phyloP scores from a whole-genome alignment of 768 basidiomycete species.

The Auriculariales sp. region DNA sequence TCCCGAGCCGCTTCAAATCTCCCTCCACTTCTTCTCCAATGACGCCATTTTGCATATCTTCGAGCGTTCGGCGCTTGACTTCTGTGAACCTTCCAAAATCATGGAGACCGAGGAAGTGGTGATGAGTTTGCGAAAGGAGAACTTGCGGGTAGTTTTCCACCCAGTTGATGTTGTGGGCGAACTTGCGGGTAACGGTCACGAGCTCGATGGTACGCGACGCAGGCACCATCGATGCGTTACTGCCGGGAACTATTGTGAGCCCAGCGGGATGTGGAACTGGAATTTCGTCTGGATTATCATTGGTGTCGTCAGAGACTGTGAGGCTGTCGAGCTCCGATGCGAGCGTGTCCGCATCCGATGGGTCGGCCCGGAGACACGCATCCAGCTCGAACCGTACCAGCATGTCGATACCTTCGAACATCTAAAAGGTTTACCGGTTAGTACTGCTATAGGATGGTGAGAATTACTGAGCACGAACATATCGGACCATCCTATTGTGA shows the following conservation, averaged over 20 bases:
- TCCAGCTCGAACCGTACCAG: constrained; percentile 25
- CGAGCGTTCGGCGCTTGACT: constrained; percentile 15
- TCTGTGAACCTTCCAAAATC: constrained; percentile 24
- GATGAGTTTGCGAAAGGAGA: constrained; percentile 50
- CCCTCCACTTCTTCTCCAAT: constrained; percentile 15
- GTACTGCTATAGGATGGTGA: background rate
- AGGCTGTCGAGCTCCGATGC: constrained; percentile 14
- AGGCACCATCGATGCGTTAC: constrained; percentile 16
- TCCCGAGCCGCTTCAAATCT: constrained; percentile 17
- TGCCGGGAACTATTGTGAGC: background rate
- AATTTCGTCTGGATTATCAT: background rate
- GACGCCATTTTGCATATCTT: constrained; percentile 9
- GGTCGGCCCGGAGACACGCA: constrained; percentile 9
- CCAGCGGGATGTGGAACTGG: background rate
- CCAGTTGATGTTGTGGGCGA: constrained; percentile 30
- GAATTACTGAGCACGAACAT: constrained; percentile 27
- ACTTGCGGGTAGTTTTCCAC: constrained; percentile 48
- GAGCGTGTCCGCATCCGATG: constrained; percentile 11
- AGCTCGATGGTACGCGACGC: constrained; percentile 31
- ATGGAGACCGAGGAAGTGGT: constrained; percentile 10
- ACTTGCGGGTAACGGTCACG: constrained; percentile 26
- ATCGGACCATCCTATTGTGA: constrained; percentile 48
- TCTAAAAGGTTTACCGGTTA: constrained; percentile 22
- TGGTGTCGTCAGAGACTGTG: constrained; percentile 7
- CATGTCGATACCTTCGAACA: constrained; percentile 41